Percentiles rank a stretch among this genome's conserved stretches.
Conservation (phyloP, 2,329 filamentous ascomycete species). For the Sclerotinia spermophila region DNA sequence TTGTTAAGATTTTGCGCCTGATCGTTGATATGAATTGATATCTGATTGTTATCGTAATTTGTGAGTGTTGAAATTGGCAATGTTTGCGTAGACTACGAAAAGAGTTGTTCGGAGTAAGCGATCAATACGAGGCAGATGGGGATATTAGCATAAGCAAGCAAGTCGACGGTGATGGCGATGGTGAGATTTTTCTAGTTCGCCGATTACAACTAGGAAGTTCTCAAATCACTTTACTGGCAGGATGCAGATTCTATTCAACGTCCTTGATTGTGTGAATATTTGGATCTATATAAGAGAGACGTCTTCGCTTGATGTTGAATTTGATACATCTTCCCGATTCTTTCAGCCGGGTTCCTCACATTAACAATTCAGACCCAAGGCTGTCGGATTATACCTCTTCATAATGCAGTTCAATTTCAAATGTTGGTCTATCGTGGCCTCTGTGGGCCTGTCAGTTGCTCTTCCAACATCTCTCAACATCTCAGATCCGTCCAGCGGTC, state of each 20-base stretch:
- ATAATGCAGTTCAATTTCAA: not conserved
- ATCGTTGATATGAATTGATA: not conserved
- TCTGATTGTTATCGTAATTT: not conserved
- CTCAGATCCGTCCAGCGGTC: not conserved
- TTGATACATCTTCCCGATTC: not conserved
- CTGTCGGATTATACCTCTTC: not conserved
- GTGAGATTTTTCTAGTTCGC: not conserved
- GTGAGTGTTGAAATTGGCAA: not conserved
- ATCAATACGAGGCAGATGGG: not conserved
- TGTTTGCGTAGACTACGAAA: not conserved
- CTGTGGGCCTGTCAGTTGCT: not conserved
- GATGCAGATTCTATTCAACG: not conserved
- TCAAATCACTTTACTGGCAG: not conserved
- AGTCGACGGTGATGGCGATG: not conserved
- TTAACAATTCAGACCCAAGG: not conserved
- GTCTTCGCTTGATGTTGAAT: not conserved
- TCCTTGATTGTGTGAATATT: accelerated
- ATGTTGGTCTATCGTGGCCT: not conserved
- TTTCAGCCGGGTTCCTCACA: not conserved
- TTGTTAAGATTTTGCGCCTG: too few relatives aligned
- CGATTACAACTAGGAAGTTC: not conserved
- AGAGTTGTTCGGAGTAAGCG: not conserved
- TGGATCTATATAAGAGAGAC: not conserved
- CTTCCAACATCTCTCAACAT: slow-evolving; percentile 2
- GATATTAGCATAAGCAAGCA: not conserved